Percentiles rank a stretch among this genome's conserved stretches.
Evolutionary conservation across 805 yeast species (phyloP).

Genomic region (Metschnikowia amazonensis): DNA sequence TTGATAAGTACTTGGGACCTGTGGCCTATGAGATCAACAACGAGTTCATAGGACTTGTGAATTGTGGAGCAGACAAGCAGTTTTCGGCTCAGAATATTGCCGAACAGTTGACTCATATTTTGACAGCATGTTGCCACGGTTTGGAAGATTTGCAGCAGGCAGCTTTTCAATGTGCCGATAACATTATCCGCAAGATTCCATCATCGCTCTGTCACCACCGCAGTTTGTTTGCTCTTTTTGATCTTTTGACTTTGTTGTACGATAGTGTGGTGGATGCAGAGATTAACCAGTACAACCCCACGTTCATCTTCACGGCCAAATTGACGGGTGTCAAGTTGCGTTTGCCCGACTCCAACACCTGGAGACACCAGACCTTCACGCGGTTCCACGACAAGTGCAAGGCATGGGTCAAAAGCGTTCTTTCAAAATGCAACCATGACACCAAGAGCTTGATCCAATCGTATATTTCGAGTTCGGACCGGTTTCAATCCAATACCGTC

Average conservation of each 20-base stretch:
- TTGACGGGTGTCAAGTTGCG: conserved; percentile 47
- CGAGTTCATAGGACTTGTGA: conserved; percentile 51
- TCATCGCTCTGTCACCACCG: conserved; percentile 71
- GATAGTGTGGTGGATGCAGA: conserved; percentile 82
- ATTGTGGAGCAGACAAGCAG: conserved; percentile 48
- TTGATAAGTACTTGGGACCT: conserved; percentile 63
- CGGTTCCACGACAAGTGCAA: conserved; percentile 56
- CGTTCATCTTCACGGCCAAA: conserved; percentile 52
- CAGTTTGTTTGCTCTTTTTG: conserved; percentile 75
- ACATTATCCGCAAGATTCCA: conserved; percentile 63
- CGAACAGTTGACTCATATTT: conserved; percentile 61
- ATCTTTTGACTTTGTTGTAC: conserved; percentile 71
- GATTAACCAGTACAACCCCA: conserved; percentile 79
- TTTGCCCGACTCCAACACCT: conserved; percentile 69
- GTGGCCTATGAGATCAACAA: conserved; percentile 58
- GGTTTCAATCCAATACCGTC: conserved; percentile 28
- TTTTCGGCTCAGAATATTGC: conserved; percentile 59
- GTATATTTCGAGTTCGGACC: conserved; percentile 51
- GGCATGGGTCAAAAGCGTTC: conserved; percentile 60
- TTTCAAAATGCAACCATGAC: conserved; percentile 63
- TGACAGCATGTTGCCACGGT: conserved; percentile 75
- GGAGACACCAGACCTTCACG: conserved; percentile 68
- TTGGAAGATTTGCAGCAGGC: conserved; percentile 68
- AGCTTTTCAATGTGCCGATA: conserved; percentile 73
- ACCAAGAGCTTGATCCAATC: conserved; percentile 74